These are phyloP conservation scores for Hymenoscyphus albidus DNA, from an alignment of 2,329 filamentous ascomycete genomes.

Conservation along the genomic window DNA sequence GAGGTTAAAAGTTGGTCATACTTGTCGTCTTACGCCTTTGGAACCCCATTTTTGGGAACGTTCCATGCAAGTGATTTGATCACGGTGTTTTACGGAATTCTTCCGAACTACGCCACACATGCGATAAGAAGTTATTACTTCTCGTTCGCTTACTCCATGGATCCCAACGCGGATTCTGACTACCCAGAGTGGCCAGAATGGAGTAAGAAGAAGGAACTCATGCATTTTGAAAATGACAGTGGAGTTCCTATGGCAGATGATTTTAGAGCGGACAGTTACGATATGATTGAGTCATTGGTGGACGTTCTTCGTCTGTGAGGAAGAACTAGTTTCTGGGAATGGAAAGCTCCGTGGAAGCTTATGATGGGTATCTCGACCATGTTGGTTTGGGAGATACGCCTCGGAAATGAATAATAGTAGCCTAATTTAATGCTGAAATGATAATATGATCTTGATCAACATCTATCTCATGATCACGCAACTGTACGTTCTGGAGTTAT, in stretches of 20 bases:
- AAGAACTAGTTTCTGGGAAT: neutral
- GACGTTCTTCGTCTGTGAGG: conserved; percentile 24
- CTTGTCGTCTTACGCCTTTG: conserved; percentile 67
- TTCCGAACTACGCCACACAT: conserved; percentile 44
- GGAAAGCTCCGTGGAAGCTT: neutral
- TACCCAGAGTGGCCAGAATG: conserved; percentile 50
- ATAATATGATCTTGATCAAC: neutral
- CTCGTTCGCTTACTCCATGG: conserved; percentile 65
- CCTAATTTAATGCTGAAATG: neutral
- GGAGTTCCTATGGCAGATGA: conserved; percentile 43
- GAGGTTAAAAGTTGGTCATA: conserved; percentile 70
- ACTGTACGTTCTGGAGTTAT: too few relatives aligned
- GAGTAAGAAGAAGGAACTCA: conserved; percentile 46
- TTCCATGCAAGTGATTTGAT: conserved; percentile 70
- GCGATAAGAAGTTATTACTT: conserved; percentile 65
- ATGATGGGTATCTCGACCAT: neutral
- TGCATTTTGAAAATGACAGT: conserved; percentile 42
- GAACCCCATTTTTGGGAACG: conserved; percentile 68
- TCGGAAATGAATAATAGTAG: neutral
- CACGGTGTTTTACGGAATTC: conserved; percentile 54
- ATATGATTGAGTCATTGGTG: conserved; percentile 38
- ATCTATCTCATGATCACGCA: too few relatives aligned
- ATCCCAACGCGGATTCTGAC: conserved; percentile 55
- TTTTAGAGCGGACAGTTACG: conserved; percentile 44
- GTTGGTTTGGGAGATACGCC: neutral